A percentile compares a stretch with the other conserved stretches of the same genome.
These are phyloP conservation scores for Leishmania lainsoni DNA, from an alignment of 208 protist genomes.

Conservation along the genomic window DNA sequence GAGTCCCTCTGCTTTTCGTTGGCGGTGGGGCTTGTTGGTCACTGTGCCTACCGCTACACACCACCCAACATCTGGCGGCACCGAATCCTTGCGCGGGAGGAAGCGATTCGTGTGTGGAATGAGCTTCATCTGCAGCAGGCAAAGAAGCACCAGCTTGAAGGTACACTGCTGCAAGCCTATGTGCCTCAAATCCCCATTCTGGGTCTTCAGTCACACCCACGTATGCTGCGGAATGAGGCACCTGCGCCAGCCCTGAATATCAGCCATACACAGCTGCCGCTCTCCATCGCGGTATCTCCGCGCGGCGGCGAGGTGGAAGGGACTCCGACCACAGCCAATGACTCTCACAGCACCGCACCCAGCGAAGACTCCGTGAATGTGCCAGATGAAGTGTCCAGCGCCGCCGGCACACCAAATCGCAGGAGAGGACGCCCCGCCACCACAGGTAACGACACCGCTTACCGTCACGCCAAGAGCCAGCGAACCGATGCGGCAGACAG, in stretches of 20 bases:
- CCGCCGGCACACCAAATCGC: conserved; percentile 8
- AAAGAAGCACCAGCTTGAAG: background rate
- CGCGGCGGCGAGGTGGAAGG: conserved; percentile 5
- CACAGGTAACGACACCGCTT: background rate
- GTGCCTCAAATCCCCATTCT: background rate
- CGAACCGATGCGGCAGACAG: background rate
- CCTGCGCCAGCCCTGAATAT: too few species aligned
- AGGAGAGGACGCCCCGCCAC: conserved; percentile 13
- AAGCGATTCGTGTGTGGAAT: conserved; percentile 34
- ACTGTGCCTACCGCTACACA: conserved; percentile 30
- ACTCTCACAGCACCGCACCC: background rate
- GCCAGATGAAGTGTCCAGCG: background rate
- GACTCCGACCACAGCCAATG: background rate
- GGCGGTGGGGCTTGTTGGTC: conserved; percentile 18
- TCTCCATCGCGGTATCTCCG: conserved; percentile 11
- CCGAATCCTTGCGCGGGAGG: conserved; percentile 37
- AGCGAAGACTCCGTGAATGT: background rate
- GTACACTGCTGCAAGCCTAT: background rate
- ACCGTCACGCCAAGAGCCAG: background rate
- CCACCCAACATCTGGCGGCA: conserved; percentile 32
- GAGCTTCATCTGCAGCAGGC: conserved; percentile 11
- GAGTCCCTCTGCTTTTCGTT: conserved; percentile 30
- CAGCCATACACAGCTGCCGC: background rate
- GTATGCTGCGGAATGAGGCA: background rate
- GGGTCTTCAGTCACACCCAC: background rate